Conservation (phyloP, 768 basidiomycete species). For the Rhizopogon vulgaris region DNA sequence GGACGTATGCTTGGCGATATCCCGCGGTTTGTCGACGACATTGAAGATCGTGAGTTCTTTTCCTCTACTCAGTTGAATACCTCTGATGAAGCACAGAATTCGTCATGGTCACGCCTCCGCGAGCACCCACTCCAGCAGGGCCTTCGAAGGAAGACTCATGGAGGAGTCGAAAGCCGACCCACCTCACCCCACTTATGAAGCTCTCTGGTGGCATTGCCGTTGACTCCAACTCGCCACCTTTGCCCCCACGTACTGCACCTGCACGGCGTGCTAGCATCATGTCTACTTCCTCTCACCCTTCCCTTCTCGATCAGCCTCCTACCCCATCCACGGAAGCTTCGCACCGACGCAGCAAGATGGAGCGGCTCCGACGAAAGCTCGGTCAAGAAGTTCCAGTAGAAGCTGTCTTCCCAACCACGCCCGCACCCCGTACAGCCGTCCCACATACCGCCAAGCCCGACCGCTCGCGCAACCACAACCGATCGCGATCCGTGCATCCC, state of each 20-base stretch:
- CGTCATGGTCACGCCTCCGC: not conserved
- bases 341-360: constrained; percentile 53
- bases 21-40: constrained; percentile 47
- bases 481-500: constrained; percentile 1
- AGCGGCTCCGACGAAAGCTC: constrained; percentile 52
- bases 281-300: constrained; percentile 11
- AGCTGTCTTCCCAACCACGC: constrained; percentile 46
- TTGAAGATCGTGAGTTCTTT: not conserved
- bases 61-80: accelerated
- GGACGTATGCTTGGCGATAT: constrained; percentile 52
- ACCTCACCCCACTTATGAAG: constrained; percentile 21
- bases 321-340: constrained; percentile 31
- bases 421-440: constrained; percentile 6
- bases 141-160: constrained; percentile 11
- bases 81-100: not conserved
- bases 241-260: constrained; percentile 6
- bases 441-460: not conserved
- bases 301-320: constrained; percentile 13
- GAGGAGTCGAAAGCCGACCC: constrained; percentile 22
- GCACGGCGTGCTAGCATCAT: constrained; percentile 14
- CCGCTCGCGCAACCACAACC: constrained; percentile 4
- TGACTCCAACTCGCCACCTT: constrained; percentile 3
- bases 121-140: constrained; percentile 2
- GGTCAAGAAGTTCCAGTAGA: constrained; percentile 58
- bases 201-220: constrained; percentile 4